These are phyloP conservation scores for Plasmodium yoelii DNA, from an alignment of 169 alveolate genomes.

Conservation along the genomic window DNA sequence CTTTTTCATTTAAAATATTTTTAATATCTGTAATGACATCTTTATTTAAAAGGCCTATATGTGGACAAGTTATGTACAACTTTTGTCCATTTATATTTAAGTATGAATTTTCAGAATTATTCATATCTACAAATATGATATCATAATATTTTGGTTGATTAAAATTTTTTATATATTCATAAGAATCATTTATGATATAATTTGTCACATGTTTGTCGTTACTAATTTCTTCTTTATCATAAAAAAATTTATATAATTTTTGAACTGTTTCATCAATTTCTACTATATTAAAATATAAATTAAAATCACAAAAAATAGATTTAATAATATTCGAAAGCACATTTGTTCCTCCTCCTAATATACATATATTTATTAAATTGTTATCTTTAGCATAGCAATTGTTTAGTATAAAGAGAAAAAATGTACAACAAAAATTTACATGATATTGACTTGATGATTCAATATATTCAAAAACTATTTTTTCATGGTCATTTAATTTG, in stretches of 20 bases:
- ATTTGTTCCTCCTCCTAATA: slow-evolving; percentile 76
- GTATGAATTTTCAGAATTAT: slow-evolving; percentile 61
- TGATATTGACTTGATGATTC: slow-evolving; percentile 76
- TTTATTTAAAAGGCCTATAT: slow-evolving; percentile 35
- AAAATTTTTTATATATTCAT: slow-evolving; percentile 37
- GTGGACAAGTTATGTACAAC: slow-evolving; percentile 60
- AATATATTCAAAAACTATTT: slow-evolving; percentile 40
- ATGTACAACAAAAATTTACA: slow-evolving; percentile 54
- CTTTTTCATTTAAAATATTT: slow-evolving; percentile 43
- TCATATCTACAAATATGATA: slow-evolving; percentile 68
- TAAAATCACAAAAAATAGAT: slow-evolving; percentile 32
- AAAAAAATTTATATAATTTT: slow-evolving; percentile 27
- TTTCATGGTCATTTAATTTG: not conserved
- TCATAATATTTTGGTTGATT: slow-evolving; percentile 26
- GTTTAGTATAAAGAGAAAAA: slow-evolving; percentile 47
- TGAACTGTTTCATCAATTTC: slow-evolving; percentile 71
- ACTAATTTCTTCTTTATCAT: slow-evolving; percentile 5
- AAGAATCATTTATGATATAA: slow-evolving; percentile 60
- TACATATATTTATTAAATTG: slow-evolving; percentile 31
- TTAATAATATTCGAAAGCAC: slow-evolving; percentile 67
- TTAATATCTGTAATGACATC: slow-evolving; percentile 17
- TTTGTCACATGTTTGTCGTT: slow-evolving; percentile 30
- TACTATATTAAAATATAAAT: slow-evolving; percentile 30
- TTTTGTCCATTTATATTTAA: slow-evolving; percentile 27
- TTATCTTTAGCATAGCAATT: not conserved